phyloP scores from a whole-genome alignment of 177 flowering plant species.

The Tripterygium wilfordii region DNA sequence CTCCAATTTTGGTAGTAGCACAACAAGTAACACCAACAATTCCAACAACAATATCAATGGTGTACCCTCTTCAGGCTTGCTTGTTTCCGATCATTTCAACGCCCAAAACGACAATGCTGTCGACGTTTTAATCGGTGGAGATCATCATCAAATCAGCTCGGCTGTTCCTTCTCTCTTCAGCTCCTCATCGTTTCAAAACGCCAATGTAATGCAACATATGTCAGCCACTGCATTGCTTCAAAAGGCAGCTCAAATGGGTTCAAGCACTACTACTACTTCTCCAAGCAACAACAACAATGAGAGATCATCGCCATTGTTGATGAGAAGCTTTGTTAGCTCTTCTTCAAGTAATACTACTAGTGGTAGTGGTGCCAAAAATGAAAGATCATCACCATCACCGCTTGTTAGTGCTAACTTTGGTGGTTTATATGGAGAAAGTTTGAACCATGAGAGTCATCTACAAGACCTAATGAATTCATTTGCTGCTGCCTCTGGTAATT shows the following conservation, averaged over 20 bases:
- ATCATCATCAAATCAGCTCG: constrained; percentile 28
- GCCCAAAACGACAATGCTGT: constrained; percentile 17
- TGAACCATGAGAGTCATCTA: constrained; percentile 36
- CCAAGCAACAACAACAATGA: constrained; percentile 32
- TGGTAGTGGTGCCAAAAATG: constrained; percentile 17
- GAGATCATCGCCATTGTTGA: no score
- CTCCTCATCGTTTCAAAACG: constrained; percentile 22
- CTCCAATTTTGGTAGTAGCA: constrained; percentile 27
- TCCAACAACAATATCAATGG: constrained; percentile 11
- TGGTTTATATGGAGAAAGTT: constrained; percentile 19
- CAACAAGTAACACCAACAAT: constrained; percentile 15
- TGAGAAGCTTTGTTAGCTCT: constrained; percentile 38
- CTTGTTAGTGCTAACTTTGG: constrained; percentile 21
- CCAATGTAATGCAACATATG: constrained; percentile 40
- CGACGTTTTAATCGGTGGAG: no score
- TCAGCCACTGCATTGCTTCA: constrained; percentile 79
- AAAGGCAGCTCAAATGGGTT: constrained; percentile 66
- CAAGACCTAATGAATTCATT: constrained; percentile 66
- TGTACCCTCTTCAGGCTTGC: constrained; percentile 24
- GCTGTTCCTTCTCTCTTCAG: constrained; percentile 34
- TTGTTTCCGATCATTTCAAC: constrained; percentile 33
- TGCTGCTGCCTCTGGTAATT: constrained; percentile 32
- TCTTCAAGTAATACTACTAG: no score
- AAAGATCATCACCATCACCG: no score
- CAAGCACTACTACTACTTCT: no score